A percentile compares a stretch with the other conserved stretches of the same genome.
phyloP scores from a whole-genome alignment of 495 filamentous ascomycete species.

The Cudoniella acicularis region DNA sequence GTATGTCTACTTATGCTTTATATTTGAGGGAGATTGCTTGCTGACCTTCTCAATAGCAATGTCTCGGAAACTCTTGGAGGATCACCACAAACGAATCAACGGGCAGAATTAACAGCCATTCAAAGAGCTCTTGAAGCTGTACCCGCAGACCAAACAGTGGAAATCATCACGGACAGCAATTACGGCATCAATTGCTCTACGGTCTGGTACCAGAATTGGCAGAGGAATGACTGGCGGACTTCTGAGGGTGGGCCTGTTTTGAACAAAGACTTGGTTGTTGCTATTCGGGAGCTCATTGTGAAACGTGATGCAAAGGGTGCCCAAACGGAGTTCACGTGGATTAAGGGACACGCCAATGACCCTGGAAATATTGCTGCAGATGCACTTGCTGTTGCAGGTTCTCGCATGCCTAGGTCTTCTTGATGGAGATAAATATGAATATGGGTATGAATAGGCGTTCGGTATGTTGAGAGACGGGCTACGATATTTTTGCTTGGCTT shows the following conservation, averaged over 20 bases:
- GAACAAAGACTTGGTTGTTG: slow-evolving; percentile 79
- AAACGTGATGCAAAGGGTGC: slow-evolving; percentile 57
- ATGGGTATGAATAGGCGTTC: too few species aligned
- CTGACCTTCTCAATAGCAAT: slow-evolving; percentile 51
- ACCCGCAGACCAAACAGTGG: slow-evolving; percentile 51
- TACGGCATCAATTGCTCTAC: slow-evolving; percentile 92
- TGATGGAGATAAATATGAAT: too few species aligned
- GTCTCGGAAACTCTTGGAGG: slow-evolving; percentile 78
- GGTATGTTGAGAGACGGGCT: too few species aligned
- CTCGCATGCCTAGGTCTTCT: too few species aligned
- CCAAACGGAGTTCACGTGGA: slow-evolving; percentile 73
- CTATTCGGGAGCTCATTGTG: slow-evolving; percentile 67
- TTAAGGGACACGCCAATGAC: slow-evolving; percentile 73
- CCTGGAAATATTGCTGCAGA: slow-evolving; percentile 79
- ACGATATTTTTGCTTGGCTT: too few species aligned
- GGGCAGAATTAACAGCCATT: slow-evolving; percentile 88
- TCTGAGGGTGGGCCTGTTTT: slow-evolving; percentile 65
- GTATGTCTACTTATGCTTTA: slow-evolving; percentile 39
- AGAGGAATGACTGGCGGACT: slow-evolving; percentile 74
- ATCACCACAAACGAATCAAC: slow-evolving; percentile 82
- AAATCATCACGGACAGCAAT: slow-evolving; percentile 76
- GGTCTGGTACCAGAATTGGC: slow-evolving; percentile 78
- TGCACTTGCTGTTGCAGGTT: slow-evolving; percentile 62
- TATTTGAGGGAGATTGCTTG: background rate
- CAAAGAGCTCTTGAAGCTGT: slow-evolving; percentile 76